Percentiles rank a stretch among this genome's conserved stretches.
Evolutionary conservation across 192 early-diverging fungal species (phyloP).

Genomic region (Endogone sp.): DNA sequence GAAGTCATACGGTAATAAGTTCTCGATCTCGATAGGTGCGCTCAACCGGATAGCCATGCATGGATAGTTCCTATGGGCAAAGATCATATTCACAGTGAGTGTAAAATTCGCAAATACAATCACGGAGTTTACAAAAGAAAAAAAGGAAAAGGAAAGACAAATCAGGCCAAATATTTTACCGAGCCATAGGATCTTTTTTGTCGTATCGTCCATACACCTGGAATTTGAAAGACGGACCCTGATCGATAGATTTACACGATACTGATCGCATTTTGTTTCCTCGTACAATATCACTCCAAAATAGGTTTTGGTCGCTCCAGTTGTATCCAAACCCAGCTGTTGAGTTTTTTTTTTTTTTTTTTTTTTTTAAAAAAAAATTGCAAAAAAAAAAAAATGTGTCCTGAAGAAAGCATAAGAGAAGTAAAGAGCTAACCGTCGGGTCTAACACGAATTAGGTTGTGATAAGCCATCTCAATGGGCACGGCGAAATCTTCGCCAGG

Average conservation of each 20-base stretch:
- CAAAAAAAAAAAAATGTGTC: background rate
- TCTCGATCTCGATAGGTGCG: slow-evolving; percentile 87
- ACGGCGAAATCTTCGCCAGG: slow-evolving; percentile 84
- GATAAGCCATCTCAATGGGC: slow-evolving; percentile 83
- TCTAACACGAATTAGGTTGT: slow-evolving; percentile 71
- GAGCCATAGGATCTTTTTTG: slow-evolving; percentile 40
- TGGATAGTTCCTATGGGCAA: slow-evolving; percentile 51
- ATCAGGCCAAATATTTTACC: slow-evolving; percentile 13
- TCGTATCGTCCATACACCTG: slow-evolving; percentile 57
- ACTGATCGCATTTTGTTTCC: slow-evolving; percentile 16
- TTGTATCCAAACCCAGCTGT: slow-evolving; percentile 74
- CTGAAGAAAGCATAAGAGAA: background rate
- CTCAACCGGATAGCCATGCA: slow-evolving; percentile 74
- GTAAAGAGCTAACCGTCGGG: slow-evolving; percentile 58
- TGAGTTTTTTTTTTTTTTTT: no score
- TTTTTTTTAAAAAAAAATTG: slow-evolving; percentile 2
- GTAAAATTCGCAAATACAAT: background rate
- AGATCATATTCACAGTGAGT: background rate
- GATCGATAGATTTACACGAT: slow-evolving; percentile 6
- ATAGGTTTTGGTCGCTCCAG: slow-evolving; percentile 77
- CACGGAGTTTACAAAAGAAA: background rate
- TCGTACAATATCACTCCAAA: slow-evolving; percentile 77
- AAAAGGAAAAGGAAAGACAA: background rate
- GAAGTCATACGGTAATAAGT: slow-evolving; percentile 88
- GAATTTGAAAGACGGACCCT: slow-evolving; percentile 55